Percentiles rank a stretch among this genome's conserved stretches.
Conservation (phyloP, 2,329 filamentous ascomycete genomes). For the Iodosphaeria phyllophila region DNA sequence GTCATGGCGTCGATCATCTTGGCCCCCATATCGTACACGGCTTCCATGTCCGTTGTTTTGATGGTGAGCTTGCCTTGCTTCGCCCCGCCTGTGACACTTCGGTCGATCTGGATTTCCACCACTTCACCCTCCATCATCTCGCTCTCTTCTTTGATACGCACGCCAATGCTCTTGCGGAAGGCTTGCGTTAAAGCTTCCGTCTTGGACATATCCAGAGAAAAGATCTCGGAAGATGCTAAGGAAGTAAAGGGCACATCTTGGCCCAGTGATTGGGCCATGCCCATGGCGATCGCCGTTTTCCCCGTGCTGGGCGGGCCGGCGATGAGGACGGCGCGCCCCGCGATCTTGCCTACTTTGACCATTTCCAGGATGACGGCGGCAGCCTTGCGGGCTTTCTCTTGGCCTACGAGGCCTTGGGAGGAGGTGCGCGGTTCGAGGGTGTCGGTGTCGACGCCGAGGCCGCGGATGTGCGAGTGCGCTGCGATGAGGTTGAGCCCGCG, state of each 20-base stretch:
- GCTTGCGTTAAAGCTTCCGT: slow-evolving; percentile 95
- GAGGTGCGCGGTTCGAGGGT: slow-evolving; percentile 70
- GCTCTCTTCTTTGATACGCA: slow-evolving; percentile 96
- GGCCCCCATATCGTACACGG: slow-evolving; percentile 96
- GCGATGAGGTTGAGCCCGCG: slow-evolving; percentile 94
- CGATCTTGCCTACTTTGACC: slow-evolving; percentile 98
- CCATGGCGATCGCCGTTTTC: slow-evolving; percentile 97
- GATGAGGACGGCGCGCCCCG: slow-evolving; percentile 82
- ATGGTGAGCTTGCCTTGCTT: slow-evolving; percentile 99
- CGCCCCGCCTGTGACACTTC: slow-evolving; percentile 86
- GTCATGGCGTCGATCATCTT: slow-evolving; percentile 99
- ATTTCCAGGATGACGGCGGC: slow-evolving; percentile 94
- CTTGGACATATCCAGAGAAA: slow-evolving; percentile 98
- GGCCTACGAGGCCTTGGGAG: slow-evolving; percentile 87
- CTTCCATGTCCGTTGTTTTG: slow-evolving; percentile 99
- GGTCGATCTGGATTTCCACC: slow-evolving; percentile 95
- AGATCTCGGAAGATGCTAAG: slow-evolving; percentile 90
- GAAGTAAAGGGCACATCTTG: slow-evolving; percentile 92
- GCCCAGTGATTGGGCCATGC: slow-evolving; percentile 91
- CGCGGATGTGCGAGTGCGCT: slow-evolving; percentile 93
- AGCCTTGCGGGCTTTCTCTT: slow-evolving; percentile 91
- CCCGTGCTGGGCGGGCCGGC: slow-evolving; percentile 92
- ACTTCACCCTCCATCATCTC: slow-evolving; percentile 99
- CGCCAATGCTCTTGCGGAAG: slow-evolving; percentile 96
- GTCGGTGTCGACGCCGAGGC: slow-evolving; percentile 80